Percentiles rank a stretch among this genome's conserved stretches.
Conservation (phyloP, 805 yeast species). For the Schwanniomyces polymorphus region DNA sequence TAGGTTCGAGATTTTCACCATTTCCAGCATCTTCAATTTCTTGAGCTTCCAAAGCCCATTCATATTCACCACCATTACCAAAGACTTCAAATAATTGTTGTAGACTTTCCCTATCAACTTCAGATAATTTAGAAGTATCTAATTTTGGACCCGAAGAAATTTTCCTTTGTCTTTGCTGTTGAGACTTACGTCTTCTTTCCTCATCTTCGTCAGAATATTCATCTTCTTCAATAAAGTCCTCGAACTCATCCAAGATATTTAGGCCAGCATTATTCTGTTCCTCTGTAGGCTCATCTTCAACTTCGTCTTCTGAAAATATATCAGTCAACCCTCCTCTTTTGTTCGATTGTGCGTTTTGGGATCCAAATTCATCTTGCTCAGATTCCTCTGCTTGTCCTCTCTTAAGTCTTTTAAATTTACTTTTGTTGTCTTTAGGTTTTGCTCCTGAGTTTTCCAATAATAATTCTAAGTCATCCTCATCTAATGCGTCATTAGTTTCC, state of each 20-base stretch:
- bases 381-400: conserved; percentile 51
- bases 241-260: conserved; percentile 75
- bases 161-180: conserved; percentile 31
- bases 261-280: conserved; percentile 21
- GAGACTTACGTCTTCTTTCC: conserved; percentile 33
- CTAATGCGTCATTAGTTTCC: conserved; percentile 60
- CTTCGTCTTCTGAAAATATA: conserved; percentile 63
- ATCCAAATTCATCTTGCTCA: conserved; percentile 5
- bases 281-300: conserved; percentile 29
- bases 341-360: conserved; percentile 1
- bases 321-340: conserved; percentile 50
- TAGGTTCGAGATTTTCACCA: conserved; percentile 53
- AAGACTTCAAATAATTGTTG: conserved; percentile 93
- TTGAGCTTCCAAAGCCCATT: conserved; percentile 96
- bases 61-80: conserved; percentile 96
- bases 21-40: conserved; percentile 57
- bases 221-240: conserved; percentile 96
- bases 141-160: conserved; percentile 42
- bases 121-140: conserved; percentile 58
- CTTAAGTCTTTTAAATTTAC: conserved; percentile 78
- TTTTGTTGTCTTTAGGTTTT: conserved; percentile 42
- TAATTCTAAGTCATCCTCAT: conserved; percentile 93
- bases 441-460: conserved; percentile 89
- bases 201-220: conserved; percentile 89
- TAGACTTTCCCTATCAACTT: conserved; percentile 83